Percentiles rank a stretch among this genome's conserved stretches.
Evolutionary conservation across 2,329 filamentous ascomycete species (phyloP).

Genomic region (Scedosporium aurantiacum): DNA sequence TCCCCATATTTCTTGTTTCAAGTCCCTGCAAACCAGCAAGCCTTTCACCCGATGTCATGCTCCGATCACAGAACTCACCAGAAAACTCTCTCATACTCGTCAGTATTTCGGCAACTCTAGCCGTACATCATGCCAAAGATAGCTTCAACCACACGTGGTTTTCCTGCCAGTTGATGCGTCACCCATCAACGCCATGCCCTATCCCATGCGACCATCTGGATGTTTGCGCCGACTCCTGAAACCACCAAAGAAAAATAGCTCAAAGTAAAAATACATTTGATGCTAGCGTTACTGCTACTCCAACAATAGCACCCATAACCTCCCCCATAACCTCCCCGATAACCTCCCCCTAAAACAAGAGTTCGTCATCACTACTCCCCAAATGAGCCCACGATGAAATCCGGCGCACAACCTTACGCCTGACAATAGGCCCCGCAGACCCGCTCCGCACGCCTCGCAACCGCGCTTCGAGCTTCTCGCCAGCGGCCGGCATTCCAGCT

Average conservation of each 20-base stretch:
- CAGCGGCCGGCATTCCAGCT: not conserved
- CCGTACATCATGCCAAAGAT: not conserved
- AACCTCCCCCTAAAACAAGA: not conserved
- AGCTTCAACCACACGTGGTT: not conserved
- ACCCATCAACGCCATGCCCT: not conserved
- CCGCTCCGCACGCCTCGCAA: not conserved
- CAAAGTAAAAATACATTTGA: not conserved
- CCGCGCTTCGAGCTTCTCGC: not conserved
- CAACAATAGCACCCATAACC: not conserved
- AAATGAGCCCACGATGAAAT: conserved; percentile 3
- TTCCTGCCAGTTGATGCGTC: not conserved
- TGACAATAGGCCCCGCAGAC: not conserved
- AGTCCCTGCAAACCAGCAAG: not conserved
- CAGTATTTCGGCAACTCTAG: not conserved
- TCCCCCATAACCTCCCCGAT: no score
- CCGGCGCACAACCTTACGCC: conserved; percentile 3
- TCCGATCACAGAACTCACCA: not conserved
- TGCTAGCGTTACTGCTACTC: not conserved
- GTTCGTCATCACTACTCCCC: conserved; percentile 5
- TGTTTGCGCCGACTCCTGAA: not conserved
- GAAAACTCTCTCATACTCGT: not conserved
- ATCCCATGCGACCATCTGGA: not conserved
- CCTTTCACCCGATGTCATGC: not conserved
- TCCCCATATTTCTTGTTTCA: not conserved
- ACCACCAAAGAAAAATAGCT: not conserved